phyloP scores from a whole-genome alignment of 306 rosid species.

The Herpetospermum pedunculosum region DNA sequence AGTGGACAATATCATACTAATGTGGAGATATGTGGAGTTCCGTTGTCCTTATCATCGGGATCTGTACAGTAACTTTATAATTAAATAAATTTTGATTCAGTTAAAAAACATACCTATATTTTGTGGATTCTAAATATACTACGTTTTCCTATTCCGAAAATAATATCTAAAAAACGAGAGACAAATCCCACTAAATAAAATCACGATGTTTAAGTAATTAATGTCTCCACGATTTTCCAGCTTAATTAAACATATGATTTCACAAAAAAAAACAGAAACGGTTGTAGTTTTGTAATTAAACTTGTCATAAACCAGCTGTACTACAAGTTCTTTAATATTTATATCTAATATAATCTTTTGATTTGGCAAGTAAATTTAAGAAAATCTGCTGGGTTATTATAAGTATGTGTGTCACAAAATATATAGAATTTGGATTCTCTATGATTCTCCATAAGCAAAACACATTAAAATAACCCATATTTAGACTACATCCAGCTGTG shows the following conservation, averaged over 20 bases:
- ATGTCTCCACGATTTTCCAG: not conserved
- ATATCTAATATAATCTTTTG: not conserved
- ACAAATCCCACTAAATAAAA: not conserved
- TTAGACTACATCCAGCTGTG: not conserved
- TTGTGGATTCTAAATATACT: not conserved
- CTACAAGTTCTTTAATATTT: not conserved
- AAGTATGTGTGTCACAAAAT: not conserved
- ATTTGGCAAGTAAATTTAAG: conserved; percentile 3
- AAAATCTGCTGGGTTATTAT: not conserved
- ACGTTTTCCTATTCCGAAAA: not conserved
- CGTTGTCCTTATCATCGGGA: no score
- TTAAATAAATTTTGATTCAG: not conserved
- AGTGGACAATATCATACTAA: no score
- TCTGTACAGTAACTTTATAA: not conserved
- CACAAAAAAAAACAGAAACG: not conserved
- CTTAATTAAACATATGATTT: not conserved
- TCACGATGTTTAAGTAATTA: not conserved
- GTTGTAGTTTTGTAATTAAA: not conserved
- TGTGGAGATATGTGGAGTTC: no score
- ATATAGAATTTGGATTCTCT: not conserved
- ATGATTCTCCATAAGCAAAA: not conserved
- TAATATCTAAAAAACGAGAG: not conserved
- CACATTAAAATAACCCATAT: not conserved
- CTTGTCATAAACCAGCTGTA: not conserved
- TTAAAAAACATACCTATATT: not conserved